These are phyloP conservation scores for Fusarium agapanthi DNA, from an alignment of 2,329 filamentous ascomycete genomes.

Conservation along the genomic window DNA sequence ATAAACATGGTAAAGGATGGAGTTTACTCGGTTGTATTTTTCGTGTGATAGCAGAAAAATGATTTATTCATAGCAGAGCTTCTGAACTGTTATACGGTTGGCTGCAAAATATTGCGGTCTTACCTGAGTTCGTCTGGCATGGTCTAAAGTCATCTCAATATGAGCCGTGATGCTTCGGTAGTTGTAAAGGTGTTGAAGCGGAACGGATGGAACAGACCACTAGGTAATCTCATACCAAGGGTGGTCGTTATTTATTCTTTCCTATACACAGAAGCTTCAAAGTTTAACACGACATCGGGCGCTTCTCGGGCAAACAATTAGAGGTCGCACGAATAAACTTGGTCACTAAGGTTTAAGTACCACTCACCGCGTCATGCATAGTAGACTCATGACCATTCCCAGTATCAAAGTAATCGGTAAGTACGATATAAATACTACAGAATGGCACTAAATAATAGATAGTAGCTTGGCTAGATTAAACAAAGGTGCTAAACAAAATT, in stretches of 20 bases:
- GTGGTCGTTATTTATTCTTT: background rate
- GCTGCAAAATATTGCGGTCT: too few species aligned
- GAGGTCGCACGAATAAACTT: background rate
- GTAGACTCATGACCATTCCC: too few species aligned
- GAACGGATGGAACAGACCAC: background rate
- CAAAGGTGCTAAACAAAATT: too few species aligned
- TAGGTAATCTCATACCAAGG: background rate
- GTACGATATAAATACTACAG: background rate
- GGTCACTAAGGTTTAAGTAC: background rate
- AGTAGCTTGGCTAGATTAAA: too few species aligned
- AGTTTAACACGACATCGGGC: background rate
- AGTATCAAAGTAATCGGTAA: background rate
- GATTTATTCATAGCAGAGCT: too few species aligned
- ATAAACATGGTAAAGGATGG: accelerated
- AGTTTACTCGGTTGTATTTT: too few species aligned
- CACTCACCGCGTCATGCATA: background rate
- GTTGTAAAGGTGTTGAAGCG: too few species aligned
- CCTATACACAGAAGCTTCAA: background rate
- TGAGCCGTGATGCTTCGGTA: background rate
- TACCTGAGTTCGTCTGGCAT: background rate
- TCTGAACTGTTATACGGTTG: accelerated
- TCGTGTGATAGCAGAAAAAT: background rate
- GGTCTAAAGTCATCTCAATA: background rate
- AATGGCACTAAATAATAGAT: background rate
- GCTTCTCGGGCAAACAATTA: background rate